Evolutionary conservation across 2,329 filamentous ascomycete genomes (phyloP).

Genomic region (Paracorniculantispora psalliotae): DNA sequence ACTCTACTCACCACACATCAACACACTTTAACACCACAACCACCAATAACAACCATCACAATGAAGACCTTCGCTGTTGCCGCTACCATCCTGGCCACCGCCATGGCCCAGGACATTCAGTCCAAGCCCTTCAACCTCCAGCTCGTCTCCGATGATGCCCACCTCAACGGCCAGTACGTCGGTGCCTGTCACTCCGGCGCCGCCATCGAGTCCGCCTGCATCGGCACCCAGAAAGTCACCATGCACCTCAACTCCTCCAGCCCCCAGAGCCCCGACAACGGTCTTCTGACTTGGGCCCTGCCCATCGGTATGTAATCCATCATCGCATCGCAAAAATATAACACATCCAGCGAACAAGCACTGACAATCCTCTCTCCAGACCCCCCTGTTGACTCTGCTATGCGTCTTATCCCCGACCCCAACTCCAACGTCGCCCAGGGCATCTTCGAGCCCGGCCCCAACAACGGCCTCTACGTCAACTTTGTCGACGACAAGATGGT

Average conservation of each 20-base stretch:
- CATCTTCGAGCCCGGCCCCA: conserved; percentile 5
- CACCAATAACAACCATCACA: neutral
- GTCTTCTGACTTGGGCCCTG: conserved; percentile 9
- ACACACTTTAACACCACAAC: neutral
- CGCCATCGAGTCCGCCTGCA: conserved; percentile 10
- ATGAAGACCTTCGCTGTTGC: conserved; percentile 11
- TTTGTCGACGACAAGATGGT: conserved; percentile 4
- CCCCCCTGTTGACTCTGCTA: neutral
- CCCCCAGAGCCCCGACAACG: neutral
- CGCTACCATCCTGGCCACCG: conserved; percentile 3
- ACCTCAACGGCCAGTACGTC: conserved; percentile 2
- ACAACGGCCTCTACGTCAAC: neutral
- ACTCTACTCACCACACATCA: neutral
- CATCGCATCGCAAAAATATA: neutral
- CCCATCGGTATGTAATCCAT: neutral
- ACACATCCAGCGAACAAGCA: neutral
- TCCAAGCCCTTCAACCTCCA: conserved; percentile 11
- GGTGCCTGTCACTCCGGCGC: conserved; percentile 12
- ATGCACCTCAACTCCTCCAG: conserved; percentile 11
- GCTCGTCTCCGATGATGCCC: neutral
- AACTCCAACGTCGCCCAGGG: conserved; percentile 11
- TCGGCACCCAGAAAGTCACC: neutral
- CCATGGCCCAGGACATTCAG: conserved; percentile 3
- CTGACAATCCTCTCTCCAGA: neutral
- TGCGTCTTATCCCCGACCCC: neutral